Conservation (phyloP, 1,139 yeast genomes). For the Saccharomyces pastorianus region DNA sequence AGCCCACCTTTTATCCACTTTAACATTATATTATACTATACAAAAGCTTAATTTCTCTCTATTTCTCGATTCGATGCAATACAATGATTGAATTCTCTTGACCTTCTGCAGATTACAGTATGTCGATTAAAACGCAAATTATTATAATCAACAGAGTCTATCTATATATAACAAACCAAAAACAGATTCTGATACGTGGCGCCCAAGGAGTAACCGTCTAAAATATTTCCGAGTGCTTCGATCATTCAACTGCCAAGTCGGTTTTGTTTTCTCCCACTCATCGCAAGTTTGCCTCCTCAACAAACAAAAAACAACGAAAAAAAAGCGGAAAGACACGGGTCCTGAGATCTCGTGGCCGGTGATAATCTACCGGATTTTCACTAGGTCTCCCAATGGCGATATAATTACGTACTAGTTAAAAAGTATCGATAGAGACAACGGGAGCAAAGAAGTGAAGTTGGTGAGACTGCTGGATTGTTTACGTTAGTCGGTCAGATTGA, state of each 20-base stretch:
- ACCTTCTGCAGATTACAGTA: not conserved
- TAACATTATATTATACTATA: conserved; percentile 39
- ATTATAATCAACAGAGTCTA: not conserved
- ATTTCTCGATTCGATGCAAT: not conserved
- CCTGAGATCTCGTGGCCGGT: not conserved
- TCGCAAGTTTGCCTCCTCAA: conserved; percentile 1
- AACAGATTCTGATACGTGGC: not conserved
- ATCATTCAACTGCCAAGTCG: not conserved
- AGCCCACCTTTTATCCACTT: conserved; percentile 84
- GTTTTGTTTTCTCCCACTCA: conserved; percentile 1
- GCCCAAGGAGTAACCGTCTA: not conserved
- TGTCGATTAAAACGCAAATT: not conserved
- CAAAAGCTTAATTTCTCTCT: not conserved
- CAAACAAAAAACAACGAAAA: not conserved
- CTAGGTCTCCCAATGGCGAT: not conserved
- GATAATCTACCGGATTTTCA: not conserved
- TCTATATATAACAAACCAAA: conserved; percentile 1
- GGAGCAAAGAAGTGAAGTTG: no score
- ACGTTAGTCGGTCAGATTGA: no score
- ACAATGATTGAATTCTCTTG: not conserved
- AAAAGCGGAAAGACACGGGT: not conserved
- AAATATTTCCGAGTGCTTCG: not conserved
- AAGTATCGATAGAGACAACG: no score
- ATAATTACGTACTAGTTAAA: not conserved
- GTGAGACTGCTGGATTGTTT: no score